These are phyloP conservation scores for Terfezia claveryi DNA, from an alignment of 495 filamentous ascomycete genomes.

Conservation along the genomic window DNA sequence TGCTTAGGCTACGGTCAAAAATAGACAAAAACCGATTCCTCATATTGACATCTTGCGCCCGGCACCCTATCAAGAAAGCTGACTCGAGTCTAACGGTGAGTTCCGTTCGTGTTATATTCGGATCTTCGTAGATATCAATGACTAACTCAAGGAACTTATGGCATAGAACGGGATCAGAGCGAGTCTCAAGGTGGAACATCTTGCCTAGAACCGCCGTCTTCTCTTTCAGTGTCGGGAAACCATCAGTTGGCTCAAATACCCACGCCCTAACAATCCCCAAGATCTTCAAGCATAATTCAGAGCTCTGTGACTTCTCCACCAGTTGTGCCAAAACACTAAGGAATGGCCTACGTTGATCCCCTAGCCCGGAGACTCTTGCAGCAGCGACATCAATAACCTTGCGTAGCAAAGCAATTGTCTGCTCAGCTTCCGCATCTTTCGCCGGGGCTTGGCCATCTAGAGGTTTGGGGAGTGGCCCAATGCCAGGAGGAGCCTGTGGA, in stretches of 20 bases:
- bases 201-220: conserved; percentile 93
- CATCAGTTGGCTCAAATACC: conserved; percentile 83
- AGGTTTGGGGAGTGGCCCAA: conserved; percentile 14
- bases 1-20: conserved; percentile 75
- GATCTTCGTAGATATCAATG: conserved; percentile 91
- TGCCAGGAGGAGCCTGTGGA: conserved; percentile 21
- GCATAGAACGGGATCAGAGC: conserved; percentile 58
- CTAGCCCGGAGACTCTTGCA: conserved; percentile 78
- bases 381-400: conserved; percentile 87
- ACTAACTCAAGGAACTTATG: conserved; percentile 87
- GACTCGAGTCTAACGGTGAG: conserved; percentile 91
- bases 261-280: conserved; percentile 83
- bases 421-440: conserved; percentile 31
- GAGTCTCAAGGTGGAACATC: conserved; percentile 84
- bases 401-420: conserved; percentile 68
- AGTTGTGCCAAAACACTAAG: conserved; percentile 82
- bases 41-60: conserved; percentile 91
- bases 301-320: conserved; percentile 79
- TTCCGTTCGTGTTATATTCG: conserved; percentile 82
- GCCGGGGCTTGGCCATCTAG: conserved; percentile 11
- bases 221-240: conserved; percentile 90
- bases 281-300: conserved; percentile 68
- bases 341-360: conserved; percentile 77
- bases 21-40: conserved; percentile 87
- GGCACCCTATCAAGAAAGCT: conserved; percentile 85